Evolutionary conservation across 495 filamentous ascomycete genomes (phyloP).

Genomic region (Xeromyces bisporus): DNA sequence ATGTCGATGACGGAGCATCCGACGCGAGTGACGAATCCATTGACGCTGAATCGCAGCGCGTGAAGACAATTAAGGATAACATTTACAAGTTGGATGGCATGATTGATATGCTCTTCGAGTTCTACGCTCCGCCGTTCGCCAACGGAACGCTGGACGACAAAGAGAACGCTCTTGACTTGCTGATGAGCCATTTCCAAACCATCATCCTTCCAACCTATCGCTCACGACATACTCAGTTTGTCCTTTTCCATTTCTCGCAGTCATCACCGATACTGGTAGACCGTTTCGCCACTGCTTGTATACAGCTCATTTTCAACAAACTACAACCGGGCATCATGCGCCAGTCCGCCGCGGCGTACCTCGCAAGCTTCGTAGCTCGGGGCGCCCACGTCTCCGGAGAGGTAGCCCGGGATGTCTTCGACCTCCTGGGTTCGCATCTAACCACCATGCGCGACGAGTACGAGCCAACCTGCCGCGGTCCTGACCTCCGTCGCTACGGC

Average conservation of each 20-base stretch:
- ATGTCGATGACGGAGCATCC: conserved; percentile 43
- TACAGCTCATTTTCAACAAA: conserved; percentile 48
- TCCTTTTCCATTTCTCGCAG: conserved; percentile 88
- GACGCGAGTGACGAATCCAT: conserved; percentile 25
- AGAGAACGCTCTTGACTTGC: conserved; percentile 43
- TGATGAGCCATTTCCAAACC: conserved; percentile 65
- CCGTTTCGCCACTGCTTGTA: conserved; percentile 62
- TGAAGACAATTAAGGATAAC: conserved; percentile 54
- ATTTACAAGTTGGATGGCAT: conserved; percentile 87
- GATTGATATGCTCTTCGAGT: conserved; percentile 71
- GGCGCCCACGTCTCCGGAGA: conserved; percentile 62
- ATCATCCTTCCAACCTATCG: conserved; percentile 80
- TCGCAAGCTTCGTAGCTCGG: conserved; percentile 81
- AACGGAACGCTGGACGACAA: conserved; percentile 28
- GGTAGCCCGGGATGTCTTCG: conserved; percentile 60
- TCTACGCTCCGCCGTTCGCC: conserved; percentile 56
- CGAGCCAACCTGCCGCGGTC: conserved; percentile 54
- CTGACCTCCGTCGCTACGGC: conserved; percentile 66
- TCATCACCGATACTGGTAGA: conserved; percentile 55
- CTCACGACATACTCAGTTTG: conserved; percentile 74
- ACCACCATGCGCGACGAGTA: conserved; percentile 45
- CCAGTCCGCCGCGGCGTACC: conserved; percentile 77
- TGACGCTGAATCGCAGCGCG: conserved; percentile 29
- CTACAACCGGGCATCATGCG: conserved; percentile 48
- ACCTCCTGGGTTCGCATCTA: conserved; percentile 55